phyloP scores from a whole-genome alignment of 176 grass and related monocot species.

The Avena sativa region DNA sequence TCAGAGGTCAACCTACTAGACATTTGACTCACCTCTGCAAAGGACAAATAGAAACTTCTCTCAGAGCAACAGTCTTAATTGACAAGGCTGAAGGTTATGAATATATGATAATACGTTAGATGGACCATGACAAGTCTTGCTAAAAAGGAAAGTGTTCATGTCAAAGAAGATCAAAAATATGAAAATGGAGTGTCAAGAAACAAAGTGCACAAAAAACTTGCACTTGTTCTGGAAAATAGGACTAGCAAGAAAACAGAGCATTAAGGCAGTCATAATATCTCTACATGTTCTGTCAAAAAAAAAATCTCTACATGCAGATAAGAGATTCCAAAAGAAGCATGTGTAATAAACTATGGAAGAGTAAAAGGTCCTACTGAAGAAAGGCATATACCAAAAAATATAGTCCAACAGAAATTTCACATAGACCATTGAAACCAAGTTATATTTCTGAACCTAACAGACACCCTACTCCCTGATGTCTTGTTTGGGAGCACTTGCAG shows the following conservation, averaged over 20 bases:
- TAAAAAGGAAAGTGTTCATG: background rate
- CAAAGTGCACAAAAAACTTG: background rate
- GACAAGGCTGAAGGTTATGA: background rate
- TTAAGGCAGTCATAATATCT: constrained; percentile 8
- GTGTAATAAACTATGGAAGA: background rate
- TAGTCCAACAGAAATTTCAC: background rate
- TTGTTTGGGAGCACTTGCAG: background rate
- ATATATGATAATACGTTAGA: background rate
- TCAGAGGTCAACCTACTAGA: constrained; percentile 85
- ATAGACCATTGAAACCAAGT: constrained; percentile 17
- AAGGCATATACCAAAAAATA: background rate
- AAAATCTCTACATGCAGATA: background rate
- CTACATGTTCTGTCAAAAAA: too few species aligned
- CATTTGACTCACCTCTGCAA: constrained; percentile 92
- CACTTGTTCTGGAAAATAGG: background rate
- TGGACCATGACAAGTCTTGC: background rate
- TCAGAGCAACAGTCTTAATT: constrained; percentile 12
- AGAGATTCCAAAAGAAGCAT: constrained; percentile 28
- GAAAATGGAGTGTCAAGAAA: background rate
- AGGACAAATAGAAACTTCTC: constrained; percentile 37
- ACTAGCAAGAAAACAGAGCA: background rate
- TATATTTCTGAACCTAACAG: background rate
- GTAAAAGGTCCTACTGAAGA: background rate
- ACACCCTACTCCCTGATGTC: background rate
- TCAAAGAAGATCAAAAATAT: background rate